Evolutionary conservation across 2,329 filamentous ascomycete species (phyloP).

Genomic region (Alternaria consortialis): DNA sequence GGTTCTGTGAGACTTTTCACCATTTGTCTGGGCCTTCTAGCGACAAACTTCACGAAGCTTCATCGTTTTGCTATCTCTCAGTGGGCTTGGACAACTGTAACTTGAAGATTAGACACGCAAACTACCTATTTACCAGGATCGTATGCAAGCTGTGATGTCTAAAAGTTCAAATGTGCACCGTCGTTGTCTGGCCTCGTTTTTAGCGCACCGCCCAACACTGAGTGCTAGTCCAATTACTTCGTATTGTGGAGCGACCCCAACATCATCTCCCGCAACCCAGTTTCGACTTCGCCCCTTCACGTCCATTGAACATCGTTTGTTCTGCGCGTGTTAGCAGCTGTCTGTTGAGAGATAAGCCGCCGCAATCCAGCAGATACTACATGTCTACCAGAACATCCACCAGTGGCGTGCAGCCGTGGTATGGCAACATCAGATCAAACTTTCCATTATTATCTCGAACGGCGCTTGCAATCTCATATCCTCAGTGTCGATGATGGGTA

Average conservation of each 20-base stretch:
- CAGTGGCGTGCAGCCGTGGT: not conserved
- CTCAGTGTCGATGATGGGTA: not conserved
- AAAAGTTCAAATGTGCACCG: not conserved
- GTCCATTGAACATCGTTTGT: rapidly evolving
- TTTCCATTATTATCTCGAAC: not conserved
- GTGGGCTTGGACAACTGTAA: not conserved
- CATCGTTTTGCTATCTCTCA: not conserved
- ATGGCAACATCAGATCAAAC: not conserved
- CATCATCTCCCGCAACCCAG: not conserved
- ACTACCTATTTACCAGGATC: not conserved
- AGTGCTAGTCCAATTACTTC: not conserved
- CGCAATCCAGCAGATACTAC: not conserved
- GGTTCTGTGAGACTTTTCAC: not conserved
- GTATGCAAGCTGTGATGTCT: not conserved
- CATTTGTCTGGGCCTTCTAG: not conserved
- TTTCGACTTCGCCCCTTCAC: not conserved
- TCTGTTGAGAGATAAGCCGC: not conserved
- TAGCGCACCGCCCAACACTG: not conserved
- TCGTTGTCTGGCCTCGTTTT: not conserved
- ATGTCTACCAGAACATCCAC: not conserved
- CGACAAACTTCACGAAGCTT: not conserved
- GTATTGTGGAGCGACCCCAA: not conserved
- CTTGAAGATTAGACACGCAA: too few species aligned
- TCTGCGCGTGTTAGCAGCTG: not conserved
- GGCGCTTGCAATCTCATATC: not conserved